phyloP scores from a whole-genome alignment of 352 stramenopile genomes.

The Globisporangium alternatum region DNA sequence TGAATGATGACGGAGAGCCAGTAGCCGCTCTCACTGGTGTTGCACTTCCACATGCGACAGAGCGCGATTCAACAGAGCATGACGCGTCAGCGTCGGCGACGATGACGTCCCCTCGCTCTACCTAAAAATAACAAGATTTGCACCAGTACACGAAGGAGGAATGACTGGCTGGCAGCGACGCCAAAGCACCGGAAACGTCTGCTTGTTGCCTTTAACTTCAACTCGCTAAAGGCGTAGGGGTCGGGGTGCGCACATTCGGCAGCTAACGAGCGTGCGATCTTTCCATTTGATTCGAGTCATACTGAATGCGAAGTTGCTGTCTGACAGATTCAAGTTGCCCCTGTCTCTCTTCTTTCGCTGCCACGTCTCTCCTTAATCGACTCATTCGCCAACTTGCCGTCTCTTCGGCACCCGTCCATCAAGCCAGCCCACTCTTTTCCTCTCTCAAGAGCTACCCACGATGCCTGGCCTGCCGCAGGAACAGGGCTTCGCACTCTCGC shows the following conservation, averaged over 20 bases:
- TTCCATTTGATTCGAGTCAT: neutral
- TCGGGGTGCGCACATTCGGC: neutral
- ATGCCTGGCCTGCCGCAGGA: slow-evolving; percentile 24
- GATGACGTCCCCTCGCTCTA: slow-evolving; percentile 8
- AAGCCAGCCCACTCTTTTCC: neutral
- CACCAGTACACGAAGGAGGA: neutral
- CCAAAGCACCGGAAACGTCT: slow-evolving; percentile 1
- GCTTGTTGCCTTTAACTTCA: slow-evolving; percentile 1
- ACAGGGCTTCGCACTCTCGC: slow-evolving; percentile 41
- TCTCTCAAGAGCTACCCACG: neutral
- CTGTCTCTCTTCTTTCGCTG: neutral
- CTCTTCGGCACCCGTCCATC: neutral
- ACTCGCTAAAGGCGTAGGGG: neutral
- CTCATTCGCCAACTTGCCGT: slow-evolving; percentile 4
- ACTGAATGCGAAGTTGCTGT: slow-evolving; percentile 8
- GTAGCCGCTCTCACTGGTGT: too few relatives aligned
- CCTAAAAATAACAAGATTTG: neutral
- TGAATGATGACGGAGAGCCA: slow-evolving; percentile 10
- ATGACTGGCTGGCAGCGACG: neutral
- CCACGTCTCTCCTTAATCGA: neutral
- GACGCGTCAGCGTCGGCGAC: neutral
- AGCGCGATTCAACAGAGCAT: neutral
- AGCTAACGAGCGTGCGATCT: neutral
- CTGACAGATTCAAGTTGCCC: neutral
- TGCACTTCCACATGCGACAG: neutral